phyloP scores from a whole-genome alignment of 1,284 basidiomycete species.

The Bjerkandera adusta region DNA sequence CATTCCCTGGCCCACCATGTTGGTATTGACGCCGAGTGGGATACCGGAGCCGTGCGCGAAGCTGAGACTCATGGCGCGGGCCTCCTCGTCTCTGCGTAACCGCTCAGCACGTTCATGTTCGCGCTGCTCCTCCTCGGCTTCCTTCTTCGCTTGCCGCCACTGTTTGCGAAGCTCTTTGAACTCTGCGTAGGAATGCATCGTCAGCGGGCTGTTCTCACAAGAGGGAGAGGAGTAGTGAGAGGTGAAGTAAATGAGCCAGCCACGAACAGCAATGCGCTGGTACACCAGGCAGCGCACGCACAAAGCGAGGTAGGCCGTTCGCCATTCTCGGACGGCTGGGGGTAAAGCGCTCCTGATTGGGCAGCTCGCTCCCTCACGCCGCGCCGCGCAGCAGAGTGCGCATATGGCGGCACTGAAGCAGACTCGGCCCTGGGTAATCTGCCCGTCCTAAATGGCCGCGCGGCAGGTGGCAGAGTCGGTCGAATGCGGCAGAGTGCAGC shows the following conservation, averaged over 20 bases:
- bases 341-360: too few species aligned
- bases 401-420: too few species aligned
- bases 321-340: too few species aligned
- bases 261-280: too few species aligned
- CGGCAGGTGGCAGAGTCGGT: too few species aligned
- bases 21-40: background rate
- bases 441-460: too few species aligned
- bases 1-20: background rate
- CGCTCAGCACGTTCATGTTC: slow-evolving; percentile 24
- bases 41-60: background rate
- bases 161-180: slow-evolving; percentile 97
- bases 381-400: too few species aligned
- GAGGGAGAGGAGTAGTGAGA: slow-evolving; percentile 15
- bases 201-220: slow-evolving; percentile 6
- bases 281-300: too few species aligned
- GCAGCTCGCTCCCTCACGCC: too few species aligned
- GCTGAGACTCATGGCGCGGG: slow-evolving; percentile 10
- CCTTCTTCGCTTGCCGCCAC: slow-evolving; percentile 93
- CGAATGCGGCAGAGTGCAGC: too few species aligned
- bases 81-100: slow-evolving; percentile 17
- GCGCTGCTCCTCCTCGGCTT: slow-evolving; percentile 37
- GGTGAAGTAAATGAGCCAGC: slow-evolving; percentile 7
- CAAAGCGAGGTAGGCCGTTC: too few species aligned
- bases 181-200: slow-evolving; percentile 49
- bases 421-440: too few species aligned